Percentiles rank a stretch among this genome's conserved stretches.
Conservation (phyloP, 352 stramenopile genomes). For the Phytophthora rubi region DNA sequence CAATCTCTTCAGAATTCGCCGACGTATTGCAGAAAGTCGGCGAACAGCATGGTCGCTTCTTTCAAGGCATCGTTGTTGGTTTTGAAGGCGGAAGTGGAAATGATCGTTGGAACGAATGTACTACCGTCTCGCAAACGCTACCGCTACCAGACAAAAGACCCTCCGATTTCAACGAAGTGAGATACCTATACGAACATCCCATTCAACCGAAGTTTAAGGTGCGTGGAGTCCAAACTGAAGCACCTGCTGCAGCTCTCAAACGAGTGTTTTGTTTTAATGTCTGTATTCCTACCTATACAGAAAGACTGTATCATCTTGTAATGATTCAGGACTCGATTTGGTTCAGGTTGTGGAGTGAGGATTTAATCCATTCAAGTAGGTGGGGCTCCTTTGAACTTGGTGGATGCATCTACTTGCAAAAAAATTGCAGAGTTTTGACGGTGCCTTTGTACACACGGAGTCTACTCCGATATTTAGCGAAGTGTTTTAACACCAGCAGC, state of each 20-base stretch:
- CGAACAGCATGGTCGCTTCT: background rate
- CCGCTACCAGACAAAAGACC: background rate
- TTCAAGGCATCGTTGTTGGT: conserved; percentile 1
- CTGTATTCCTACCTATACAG: background rate
- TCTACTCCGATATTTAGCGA: too few species aligned
- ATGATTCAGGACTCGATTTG: conserved; percentile 8
- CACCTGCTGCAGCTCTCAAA: background rate
- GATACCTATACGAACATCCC: background rate
- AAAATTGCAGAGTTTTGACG: too few species aligned
- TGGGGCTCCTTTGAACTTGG: too few species aligned
- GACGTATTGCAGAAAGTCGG: background rate
- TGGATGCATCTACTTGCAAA: too few species aligned
- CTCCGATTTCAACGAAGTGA: background rate
- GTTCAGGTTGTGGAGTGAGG: conserved; percentile 1
- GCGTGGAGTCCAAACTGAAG: conserved; percentile 1
- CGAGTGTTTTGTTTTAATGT: conserved; percentile 5
- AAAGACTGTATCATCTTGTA: conserved; percentile 7
- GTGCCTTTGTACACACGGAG: too few species aligned
- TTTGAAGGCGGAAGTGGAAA: background rate
- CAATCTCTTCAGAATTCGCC: background rate
- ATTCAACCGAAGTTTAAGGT: conserved; percentile 14
- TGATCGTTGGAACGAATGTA: background rate
- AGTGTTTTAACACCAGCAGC: too few species aligned
- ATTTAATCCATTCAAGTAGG: too few species aligned
- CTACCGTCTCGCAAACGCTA: background rate